Conservation (phyloP, 352 stramenopile species). For the Porosira glacialis region DNA sequence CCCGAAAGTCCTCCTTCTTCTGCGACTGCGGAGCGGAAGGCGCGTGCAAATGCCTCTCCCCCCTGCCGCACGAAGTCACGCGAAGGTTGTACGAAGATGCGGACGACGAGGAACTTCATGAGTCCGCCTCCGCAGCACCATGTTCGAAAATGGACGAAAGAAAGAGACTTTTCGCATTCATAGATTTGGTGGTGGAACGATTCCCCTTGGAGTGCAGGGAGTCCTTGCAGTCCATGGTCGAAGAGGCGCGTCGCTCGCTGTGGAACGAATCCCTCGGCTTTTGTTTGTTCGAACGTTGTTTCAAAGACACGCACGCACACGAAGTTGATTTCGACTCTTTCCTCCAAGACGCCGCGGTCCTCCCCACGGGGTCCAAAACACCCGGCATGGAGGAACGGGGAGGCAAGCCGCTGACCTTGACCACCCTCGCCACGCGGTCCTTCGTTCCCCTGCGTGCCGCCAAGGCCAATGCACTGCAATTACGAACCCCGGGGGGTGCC, state of each 20-base stretch:
- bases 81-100: conserved; percentile 41
- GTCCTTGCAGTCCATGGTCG: conserved; percentile 37
- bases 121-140: not conserved
- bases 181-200: conserved; percentile 25
- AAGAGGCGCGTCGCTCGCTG: conserved; percentile 39
- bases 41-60: conserved; percentile 69
- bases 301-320: conserved; percentile 4
- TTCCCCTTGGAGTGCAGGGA: conserved; percentile 33
- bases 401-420: conserved; percentile 41
- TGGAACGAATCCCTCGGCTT: conserved; percentile 44
- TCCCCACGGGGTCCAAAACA: conserved; percentile 3
- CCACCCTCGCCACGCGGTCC: conserved; percentile 20
- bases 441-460: conserved; percentile 57
- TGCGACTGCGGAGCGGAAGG: conserved; percentile 84
- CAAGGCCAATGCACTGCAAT: conserved; percentile 53
- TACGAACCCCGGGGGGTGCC: conserved; percentile 48
- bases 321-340: conserved; percentile 13
- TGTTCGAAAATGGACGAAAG: conserved; percentile 17
- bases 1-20: conserved; percentile 82
- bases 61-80: conserved; percentile 45
- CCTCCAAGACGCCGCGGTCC: conserved; percentile 20
- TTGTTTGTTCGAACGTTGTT: conserved; percentile 45
- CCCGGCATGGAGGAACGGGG: conserved; percentile 41
- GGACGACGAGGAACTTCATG: not conserved
- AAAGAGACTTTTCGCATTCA: too few relatives aligned